Percentiles rank a stretch among this genome's conserved stretches.
Conservation (phyloP, 495 filamentous ascomycete species). For the Astrothelium macrocarpum region DNA sequence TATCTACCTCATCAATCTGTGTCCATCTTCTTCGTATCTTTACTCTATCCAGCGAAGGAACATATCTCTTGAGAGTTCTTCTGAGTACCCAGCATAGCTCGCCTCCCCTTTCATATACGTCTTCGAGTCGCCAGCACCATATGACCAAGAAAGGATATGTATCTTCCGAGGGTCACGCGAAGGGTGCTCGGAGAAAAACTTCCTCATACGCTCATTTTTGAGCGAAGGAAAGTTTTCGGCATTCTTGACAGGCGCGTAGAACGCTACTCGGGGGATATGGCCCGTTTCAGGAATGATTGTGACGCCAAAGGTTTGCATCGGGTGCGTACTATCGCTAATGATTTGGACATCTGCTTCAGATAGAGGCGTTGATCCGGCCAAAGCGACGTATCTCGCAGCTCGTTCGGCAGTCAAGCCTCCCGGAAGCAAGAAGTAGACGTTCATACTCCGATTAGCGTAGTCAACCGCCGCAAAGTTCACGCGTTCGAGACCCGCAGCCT, state of each 20-base stretch:
- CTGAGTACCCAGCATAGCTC: slow-evolving; percentile 4
- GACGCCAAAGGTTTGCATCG: slow-evolving; percentile 4
- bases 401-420: slow-evolving; percentile 4
- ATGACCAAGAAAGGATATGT: slow-evolving; percentile 5
- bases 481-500: neutral
- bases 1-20: slow-evolving; percentile 3
- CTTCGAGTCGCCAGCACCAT: slow-evolving; percentile 3
- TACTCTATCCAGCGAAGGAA: slow-evolving; percentile 5
- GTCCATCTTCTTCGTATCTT: slow-evolving; percentile 3
- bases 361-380: slow-evolving; percentile 4
- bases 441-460: slow-evolving; percentile 66
- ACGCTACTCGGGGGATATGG: slow-evolving; percentile 2
- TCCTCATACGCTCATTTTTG: neutral
- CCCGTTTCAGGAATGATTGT: slow-evolving; percentile 5
- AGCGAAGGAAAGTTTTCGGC: slow-evolving; percentile 5
- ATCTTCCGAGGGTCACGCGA: neutral
- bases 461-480: slow-evolving; percentile 47
- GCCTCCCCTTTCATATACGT: slow-evolving; percentile 5
- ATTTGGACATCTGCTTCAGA: slow-evolving; percentile 4
- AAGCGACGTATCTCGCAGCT: slow-evolving; percentile 3
- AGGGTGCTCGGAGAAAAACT: slow-evolving; percentile 5
- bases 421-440: slow-evolving; percentile 46
- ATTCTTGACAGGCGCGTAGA: slow-evolving; percentile 5
- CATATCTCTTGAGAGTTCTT: slow-evolving; percentile 3
- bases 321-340: slow-evolving; percentile 1